phyloP scores from a whole-genome alignment of 768 basidiomycete species.

The Boletus patriciae region DNA sequence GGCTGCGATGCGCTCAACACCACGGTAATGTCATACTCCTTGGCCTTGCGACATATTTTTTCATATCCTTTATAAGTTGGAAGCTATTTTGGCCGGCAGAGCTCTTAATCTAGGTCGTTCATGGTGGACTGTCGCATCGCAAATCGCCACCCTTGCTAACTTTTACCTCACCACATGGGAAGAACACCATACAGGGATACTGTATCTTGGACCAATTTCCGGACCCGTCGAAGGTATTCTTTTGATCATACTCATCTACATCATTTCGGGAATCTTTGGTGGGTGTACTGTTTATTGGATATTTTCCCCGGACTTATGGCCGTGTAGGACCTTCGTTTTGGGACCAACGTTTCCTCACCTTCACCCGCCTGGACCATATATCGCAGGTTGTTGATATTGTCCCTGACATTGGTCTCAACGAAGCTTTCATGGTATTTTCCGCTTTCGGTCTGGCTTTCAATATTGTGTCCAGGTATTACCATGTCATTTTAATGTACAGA shows the following conservation, averaged over 20 bases:
- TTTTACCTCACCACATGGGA: conserved; percentile 80
- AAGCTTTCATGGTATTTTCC: conserved; percentile 83
- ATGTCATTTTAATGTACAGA: neutral
- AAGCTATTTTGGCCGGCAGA: conserved; percentile 75
- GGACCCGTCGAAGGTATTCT: conserved; percentile 97
- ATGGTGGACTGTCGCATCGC: conserved; percentile 96
- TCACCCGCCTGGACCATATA: conserved; percentile 55
- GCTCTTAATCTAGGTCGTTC: conserved; percentile 91
- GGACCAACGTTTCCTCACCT: conserved; percentile 67
- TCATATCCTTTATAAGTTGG: conserved; percentile 57
- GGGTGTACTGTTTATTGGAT: conserved; percentile 15
- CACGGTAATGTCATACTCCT: conserved; percentile 50
- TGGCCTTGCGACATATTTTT: neutral
- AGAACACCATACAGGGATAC: conserved; percentile 87
- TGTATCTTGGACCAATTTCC: conserved; percentile 91
- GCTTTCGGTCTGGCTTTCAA: conserved; percentile 73
- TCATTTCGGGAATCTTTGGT: conserved; percentile 78
- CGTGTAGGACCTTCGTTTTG: conserved; percentile 71
- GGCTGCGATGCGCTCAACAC: conserved; percentile 94
- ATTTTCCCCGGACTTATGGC: neutral
- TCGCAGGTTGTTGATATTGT: conserved; percentile 46
- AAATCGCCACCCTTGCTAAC: conserved; percentile 64
- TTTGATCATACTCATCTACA: conserved; percentile 74
- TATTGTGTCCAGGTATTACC: conserved; percentile 62
- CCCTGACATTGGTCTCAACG: conserved; percentile 77